phyloP scores from a whole-genome alignment of 2,329 filamentous ascomycete species.

The Colletotrichum spinosum region DNA sequence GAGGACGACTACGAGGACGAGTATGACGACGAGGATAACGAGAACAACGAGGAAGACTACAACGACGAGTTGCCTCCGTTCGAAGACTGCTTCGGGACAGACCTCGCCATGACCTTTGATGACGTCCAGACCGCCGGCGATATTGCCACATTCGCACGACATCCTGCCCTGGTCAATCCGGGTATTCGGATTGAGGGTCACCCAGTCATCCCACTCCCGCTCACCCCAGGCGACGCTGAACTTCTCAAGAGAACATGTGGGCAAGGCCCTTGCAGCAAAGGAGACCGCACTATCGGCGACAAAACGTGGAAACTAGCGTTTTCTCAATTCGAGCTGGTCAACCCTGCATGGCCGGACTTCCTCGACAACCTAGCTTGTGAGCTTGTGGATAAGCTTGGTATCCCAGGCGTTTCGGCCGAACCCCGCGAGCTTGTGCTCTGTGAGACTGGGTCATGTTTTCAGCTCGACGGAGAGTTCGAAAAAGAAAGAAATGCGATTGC shows the following conservation, averaged over 20 bases:
- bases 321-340: slow-evolving; percentile 48
- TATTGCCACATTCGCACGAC: slow-evolving; percentile 35
- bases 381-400: slow-evolving; percentile 44
- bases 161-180: slow-evolving; percentile 40
- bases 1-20: too few relatives aligned
- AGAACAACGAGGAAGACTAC: too few relatives aligned
- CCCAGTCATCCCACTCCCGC: slow-evolving; percentile 42
- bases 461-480: slow-evolving; percentile 57
- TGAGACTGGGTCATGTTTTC: slow-evolving; percentile 59
- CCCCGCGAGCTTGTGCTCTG: slow-evolving; percentile 59
- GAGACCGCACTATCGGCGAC: slow-evolving; percentile 51
- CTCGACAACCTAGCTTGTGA: slow-evolving; percentile 31
- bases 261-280: slow-evolving; percentile 51
- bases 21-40: too few relatives aligned
- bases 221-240: slow-evolving; percentile 42
- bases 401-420: slow-evolving; percentile 44
- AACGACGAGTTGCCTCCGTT: too few relatives aligned
- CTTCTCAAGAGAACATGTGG: slow-evolving; percentile 40
- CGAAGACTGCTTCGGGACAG: too few relatives aligned
- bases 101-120: not conserved
- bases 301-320: slow-evolving; percentile 53
- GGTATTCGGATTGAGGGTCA: slow-evolving; percentile 41
- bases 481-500: slow-evolving; percentile 59
- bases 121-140: slow-evolving; percentile 36
- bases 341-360: slow-evolving; percentile 49